These are phyloP conservation scores for Macrolepiota dolichaula DNA, from an alignment of 768 basidiomycete species.

Conservation along the genomic window DNA sequence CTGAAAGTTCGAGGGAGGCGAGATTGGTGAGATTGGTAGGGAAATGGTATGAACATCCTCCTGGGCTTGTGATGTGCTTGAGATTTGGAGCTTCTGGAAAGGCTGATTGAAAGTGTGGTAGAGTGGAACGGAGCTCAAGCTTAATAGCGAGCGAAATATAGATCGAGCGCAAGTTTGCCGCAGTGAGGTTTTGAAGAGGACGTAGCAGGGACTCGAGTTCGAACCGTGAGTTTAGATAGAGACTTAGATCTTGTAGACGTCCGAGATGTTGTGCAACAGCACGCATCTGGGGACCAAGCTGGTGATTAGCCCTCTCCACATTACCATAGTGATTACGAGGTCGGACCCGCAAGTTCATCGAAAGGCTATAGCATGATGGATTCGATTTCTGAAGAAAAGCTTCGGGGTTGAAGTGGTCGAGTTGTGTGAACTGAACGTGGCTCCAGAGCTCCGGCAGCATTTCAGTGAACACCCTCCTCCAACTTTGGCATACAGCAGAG, in stretches of 20 bases:
- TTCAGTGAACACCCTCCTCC: neutral
- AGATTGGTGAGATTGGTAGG: neutral
- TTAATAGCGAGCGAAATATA: neutral
- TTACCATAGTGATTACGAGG: neutral
- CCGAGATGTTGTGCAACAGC: neutral
- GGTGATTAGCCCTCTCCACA: neutral
- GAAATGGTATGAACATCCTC: neutral
- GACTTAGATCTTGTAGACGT: neutral
- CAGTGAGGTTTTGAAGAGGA: neutral
- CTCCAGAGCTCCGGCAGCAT: slow-evolving; percentile 26
- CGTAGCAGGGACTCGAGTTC: neutral
- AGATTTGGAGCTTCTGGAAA: neutral
- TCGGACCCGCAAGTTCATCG: neutral
- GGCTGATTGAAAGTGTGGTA: neutral
- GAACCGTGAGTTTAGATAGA: neutral
- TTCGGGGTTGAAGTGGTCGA: slow-evolving; percentile 7
- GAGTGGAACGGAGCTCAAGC: neutral
- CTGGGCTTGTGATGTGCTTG: neutral
- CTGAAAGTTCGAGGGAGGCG: neutral
- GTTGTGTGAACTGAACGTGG: slow-evolving; percentile 16
- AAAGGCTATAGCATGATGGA: slow-evolving; percentile 10
- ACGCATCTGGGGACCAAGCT: neutral
- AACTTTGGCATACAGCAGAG: slow-evolving; percentile 21
- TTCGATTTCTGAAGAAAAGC: slow-evolving; percentile 28
- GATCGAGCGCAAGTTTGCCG: neutral